Evolutionary conservation across 257 asterid species (phyloP), one percentile per base, ranked within the genome.

Genomic region (Rauvolfia tetraphylla): DNA sequence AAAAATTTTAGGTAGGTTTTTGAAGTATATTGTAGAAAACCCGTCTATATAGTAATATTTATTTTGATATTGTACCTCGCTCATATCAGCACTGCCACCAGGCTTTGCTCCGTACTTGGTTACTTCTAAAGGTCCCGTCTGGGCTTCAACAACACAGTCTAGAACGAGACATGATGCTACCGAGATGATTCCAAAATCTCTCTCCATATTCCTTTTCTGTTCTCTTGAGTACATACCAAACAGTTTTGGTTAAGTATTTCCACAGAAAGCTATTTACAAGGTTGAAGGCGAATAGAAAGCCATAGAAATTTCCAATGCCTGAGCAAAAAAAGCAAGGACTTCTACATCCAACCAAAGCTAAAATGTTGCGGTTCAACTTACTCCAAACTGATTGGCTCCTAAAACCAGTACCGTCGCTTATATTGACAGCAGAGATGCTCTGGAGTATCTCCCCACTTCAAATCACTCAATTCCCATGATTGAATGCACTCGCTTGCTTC

Each of bases 81-180:
- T 70, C 4, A 81, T 78, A 18, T 81, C 85, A 5, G 77, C 29
- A 33, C 23, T 38, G 33, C 71, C 74, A 61, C n/a, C 71, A 36
- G 79, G 22, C 57, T 68, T 68, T 29, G 83, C 76, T 14, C 79
- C 53, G 53, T 20, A 66, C 6, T 75, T 25, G 31, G 79, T 67
- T 29, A 81, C 68, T 22, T 78, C 80, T 74, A 74, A 34, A 59
- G 57, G 5, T 34, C 59, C 44, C 18, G 48, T 13, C 34, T 31
- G 76, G 1, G 57, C 68, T 25, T 58, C 27, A n/a, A 71, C 68
- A n/a, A 14, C 0, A 5, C 41, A 13, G 41, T 23, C 38, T 27
- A 69, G n/a, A 68, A 77, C 12, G 7, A 81, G 22, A 38, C 48
- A 65, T 72, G 68, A 73, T 15, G 38, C 51, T 9, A 36, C 69